Conservation (phyloP, 306 rosid species). For the Arachis hypogaea region DNA sequence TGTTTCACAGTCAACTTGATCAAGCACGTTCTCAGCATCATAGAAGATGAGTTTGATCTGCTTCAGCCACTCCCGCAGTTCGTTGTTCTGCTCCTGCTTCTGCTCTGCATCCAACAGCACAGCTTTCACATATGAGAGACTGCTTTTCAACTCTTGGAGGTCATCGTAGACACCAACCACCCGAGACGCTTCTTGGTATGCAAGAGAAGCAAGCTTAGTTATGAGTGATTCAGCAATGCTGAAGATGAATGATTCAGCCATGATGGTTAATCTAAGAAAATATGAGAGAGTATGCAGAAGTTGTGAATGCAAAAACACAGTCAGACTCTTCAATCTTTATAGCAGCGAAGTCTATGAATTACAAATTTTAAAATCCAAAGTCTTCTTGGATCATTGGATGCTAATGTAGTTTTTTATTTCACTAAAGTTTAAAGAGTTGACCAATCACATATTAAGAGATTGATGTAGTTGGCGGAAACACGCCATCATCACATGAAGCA, state of each 20-base stretch:
- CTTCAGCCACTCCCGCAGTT: constrained; percentile 26
- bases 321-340: too few species aligned
- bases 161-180: constrained; percentile 14
- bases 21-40: constrained; percentile 18
- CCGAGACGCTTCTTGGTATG: constrained; percentile 28
- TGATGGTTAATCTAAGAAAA: not conserved
- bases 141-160: not conserved
- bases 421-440: too few species aligned
- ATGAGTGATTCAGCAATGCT: constrained; percentile 7
- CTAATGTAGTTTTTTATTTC: too few species aligned
- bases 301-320: too few species aligned
- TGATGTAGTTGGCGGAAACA: too few species aligned
- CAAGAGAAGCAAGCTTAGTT: constrained; percentile 22
- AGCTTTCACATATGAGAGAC: constrained; percentile 22
- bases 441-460: too few species aligned
- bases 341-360: too few species aligned
- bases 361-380: too few species aligned
- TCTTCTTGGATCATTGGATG: too few species aligned
- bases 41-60: constrained; percentile 12
- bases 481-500: too few species aligned
- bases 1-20: constrained; percentile 2
- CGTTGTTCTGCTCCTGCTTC: constrained; percentile 25
- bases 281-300: too few species aligned
- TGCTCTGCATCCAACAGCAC: constrained; percentile 36
- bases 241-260: constrained; percentile 33